Evolutionary conservation across 73 alveolate species (phyloP).

Genomic region (Paramecium biaurelia): DNA sequence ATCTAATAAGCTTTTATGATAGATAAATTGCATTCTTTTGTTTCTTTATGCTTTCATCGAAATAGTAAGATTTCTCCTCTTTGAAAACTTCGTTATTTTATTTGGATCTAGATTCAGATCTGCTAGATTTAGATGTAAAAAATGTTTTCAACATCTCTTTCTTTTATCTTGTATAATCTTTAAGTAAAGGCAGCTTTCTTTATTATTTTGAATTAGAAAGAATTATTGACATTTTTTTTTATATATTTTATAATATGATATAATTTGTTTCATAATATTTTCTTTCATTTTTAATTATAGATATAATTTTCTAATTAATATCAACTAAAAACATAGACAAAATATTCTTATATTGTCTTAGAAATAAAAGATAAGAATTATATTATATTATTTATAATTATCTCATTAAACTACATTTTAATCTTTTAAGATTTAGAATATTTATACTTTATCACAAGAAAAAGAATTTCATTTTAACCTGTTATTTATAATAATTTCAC

Average conservation of each 20-base stretch:
- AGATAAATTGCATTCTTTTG: not conserved
- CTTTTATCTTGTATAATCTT: not conserved
- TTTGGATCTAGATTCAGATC: not conserved
- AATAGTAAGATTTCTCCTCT: not conserved
- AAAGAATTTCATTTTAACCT: not conserved
- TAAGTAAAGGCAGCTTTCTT: not conserved
- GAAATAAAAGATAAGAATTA: too few species aligned
- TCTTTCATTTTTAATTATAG: not conserved
- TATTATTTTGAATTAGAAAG: not conserved
- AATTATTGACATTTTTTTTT: not conserved
- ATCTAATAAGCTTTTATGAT: not conserved
- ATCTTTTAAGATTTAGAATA: too few species aligned
- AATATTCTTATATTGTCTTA: too few species aligned
- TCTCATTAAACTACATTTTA: too few species aligned
- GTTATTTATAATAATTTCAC: not conserved
- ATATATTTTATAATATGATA: not conserved
- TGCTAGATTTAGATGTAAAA: not conserved
- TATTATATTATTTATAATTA: too few species aligned
- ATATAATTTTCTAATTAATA: too few species aligned
- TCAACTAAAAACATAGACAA: too few species aligned
- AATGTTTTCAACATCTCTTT: constrained; percentile 5
- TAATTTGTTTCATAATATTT: not conserved
- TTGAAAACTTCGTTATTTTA: not conserved
- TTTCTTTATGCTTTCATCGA: not conserved
- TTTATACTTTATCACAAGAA: too few species aligned